Percentiles rank a stretch among this genome's conserved stretches.
Conservation (phyloP, 768 basidiomycete species). For the Lactarius evosmus region DNA sequence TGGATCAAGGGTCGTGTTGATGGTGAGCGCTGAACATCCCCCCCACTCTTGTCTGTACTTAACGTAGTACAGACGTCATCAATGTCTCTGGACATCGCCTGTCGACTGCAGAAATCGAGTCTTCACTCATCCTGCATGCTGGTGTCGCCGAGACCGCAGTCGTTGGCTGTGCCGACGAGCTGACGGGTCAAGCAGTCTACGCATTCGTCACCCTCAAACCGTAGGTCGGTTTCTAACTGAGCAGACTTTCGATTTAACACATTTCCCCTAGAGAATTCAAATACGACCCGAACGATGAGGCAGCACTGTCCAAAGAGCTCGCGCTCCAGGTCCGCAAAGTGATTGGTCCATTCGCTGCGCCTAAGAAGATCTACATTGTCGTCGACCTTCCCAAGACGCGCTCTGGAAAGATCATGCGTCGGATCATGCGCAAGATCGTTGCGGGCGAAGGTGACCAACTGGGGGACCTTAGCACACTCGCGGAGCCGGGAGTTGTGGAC, state of each 20-base stretch:
- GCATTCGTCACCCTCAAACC: constrained; percentile 95
- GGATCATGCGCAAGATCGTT: constrained; percentile 95
- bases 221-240: constrained; percentile 43
- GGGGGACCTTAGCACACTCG: constrained; percentile 90
- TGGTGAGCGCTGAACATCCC: constrained; percentile 45
- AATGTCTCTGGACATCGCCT: constrained; percentile 97
- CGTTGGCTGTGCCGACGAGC: constrained; percentile 80
- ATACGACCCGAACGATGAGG: constrained; percentile 67
- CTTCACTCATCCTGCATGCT: constrained; percentile 88
- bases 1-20: constrained; percentile 99
- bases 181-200: constrained; percentile 92
- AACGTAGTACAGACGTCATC: constrained; percentile 71
- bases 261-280: constrained; percentile 62
- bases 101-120: constrained; percentile 97
- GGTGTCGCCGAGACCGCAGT: constrained; percentile 97
- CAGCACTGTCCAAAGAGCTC: constrained; percentile 77
- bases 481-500: constrained; percentile 85
- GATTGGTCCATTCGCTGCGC: constrained; percentile 96
- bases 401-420: constrained; percentile 95
- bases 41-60: constrained; percentile 3
- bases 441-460: constrained; percentile 93
- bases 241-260: background rate
- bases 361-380: constrained; percentile 87
- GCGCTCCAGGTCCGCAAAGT: constrained; percentile 94
- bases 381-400: constrained; percentile 90